These are phyloP conservation scores for Ustilago bromivora DNA, from an alignment of 1,284 basidiomycete genomes.

Conservation along the genomic window DNA sequence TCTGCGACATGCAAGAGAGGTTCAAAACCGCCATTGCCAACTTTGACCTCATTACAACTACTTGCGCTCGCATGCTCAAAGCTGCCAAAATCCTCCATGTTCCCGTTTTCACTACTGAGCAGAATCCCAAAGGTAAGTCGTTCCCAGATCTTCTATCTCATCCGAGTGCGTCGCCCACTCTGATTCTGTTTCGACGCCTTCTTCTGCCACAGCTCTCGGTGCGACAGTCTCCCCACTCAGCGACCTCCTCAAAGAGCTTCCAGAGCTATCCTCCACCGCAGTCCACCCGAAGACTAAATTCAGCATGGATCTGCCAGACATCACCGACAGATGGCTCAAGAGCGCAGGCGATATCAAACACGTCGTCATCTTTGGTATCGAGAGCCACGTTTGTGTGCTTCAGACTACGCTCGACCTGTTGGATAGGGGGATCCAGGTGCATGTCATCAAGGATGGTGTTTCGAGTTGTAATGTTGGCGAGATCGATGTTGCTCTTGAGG, in stretches of 20 bases:
- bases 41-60: constrained; percentile 54
- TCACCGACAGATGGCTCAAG: constrained; percentile 73
- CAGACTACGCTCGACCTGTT: constrained; percentile 82
- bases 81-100: constrained; percentile 75
- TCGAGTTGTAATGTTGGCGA: constrained; percentile 79
- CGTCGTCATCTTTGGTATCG: constrained; percentile 84
- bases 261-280: constrained; percentile 75
- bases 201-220: constrained; percentile 75
- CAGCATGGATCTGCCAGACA: constrained; percentile 82
- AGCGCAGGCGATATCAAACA: constrained; percentile 72
- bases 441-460: constrained; percentile 85
- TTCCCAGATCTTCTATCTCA: no score
- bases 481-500: constrained; percentile 71
- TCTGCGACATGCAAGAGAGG: constrained; percentile 64
- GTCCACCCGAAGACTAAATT: constrained; percentile 81
- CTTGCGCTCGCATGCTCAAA: constrained; percentile 58
- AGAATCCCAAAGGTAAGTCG: constrained; percentile 79
- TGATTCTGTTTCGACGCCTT: neutral
- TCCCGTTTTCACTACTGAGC: constrained; percentile 83
- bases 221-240: constrained; percentile 76
- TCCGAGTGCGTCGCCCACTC: neutral
- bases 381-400: constrained; percentile 89
- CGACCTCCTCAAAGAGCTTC: constrained; percentile 74
- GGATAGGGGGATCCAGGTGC: constrained; percentile 74
- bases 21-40: constrained; percentile 59